phyloP scores from a whole-genome alignment of 2,329 filamentous ascomycete genomes.

The Aspergillus niger region DNA sequence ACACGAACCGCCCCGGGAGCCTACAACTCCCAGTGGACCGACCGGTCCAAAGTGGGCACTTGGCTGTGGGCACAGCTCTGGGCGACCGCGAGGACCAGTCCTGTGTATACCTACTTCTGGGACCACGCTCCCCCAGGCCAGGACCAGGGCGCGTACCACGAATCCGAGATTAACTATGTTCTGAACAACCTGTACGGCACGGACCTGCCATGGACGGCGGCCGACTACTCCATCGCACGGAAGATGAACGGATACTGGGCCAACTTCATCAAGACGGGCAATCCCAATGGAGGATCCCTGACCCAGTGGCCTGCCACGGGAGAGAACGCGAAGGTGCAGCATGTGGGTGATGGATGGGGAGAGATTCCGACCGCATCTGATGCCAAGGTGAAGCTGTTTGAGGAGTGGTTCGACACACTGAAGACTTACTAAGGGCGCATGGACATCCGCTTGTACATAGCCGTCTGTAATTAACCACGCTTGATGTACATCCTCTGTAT shows the following conservation, averaged over 20 bases:
- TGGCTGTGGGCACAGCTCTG: constrained; percentile 27
- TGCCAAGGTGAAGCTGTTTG: background rate
- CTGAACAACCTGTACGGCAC: constrained; percentile 32
- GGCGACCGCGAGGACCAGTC: constrained; percentile 15
- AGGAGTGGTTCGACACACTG: background rate
- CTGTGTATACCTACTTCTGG: constrained; percentile 33
- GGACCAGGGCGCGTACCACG: constrained; percentile 29
- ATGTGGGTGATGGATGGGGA: constrained; percentile 11
- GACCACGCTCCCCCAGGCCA: constrained; percentile 31
- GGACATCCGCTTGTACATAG: background rate
- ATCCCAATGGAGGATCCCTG: constrained; percentile 29
- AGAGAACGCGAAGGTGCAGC: background rate
- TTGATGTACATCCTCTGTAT: background rate
- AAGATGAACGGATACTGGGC: constrained; percentile 35
- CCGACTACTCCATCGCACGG: constrained; percentile 26
- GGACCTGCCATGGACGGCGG: constrained; percentile 21
- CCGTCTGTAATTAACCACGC: background rate
- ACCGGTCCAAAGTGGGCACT: constrained; percentile 30
- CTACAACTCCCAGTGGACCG: constrained; percentile 26
- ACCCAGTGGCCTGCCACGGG: background rate
- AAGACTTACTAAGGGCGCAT: background rate
- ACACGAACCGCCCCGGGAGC: constrained; percentile 17
- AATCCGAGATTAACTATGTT: constrained; percentile 33
- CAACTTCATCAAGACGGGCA: constrained; percentile 34
- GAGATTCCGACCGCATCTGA: background rate